Evolutionary conservation across 257 asterid genomes (phyloP), one percentile per base, ranked within the genome.

Genomic region (Gentiana macrophylla): DNA sequence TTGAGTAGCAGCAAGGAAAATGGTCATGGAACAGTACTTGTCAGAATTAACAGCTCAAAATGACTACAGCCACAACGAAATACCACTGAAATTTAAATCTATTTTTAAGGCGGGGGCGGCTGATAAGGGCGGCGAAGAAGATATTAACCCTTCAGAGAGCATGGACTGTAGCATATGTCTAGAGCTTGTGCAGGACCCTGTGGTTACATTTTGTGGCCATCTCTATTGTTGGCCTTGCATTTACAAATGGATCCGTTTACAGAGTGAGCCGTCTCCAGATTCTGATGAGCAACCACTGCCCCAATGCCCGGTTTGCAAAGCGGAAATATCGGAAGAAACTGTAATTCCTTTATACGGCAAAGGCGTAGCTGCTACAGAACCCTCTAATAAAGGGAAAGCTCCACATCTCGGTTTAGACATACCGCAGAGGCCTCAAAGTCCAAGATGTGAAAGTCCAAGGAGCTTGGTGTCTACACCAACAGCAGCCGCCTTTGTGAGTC

Each of bases 161-260:
- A 78, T 87, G 48, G 94, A 87, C 47, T 87, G 96, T 63, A 84
- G 84, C 68, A 87, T 87, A 35, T 87, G 96, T 68, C 70, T 87
- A 3, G 94, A 81, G 49, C 58, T 67, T 0, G 92, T 75, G 62
- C 84, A 71, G 36, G 96, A 87, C 37, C 96, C 96, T 0, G 94
- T 87, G 9, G 80, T 87, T 54, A 87, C 96, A 3, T 63, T 87
- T 35, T 84, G 96, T 3, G 96, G 96, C n/a, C 96, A 87, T 67
- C 92, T 87, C 61, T 87, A 78, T 38, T 87, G 96, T 32, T 87
- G 96, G 96, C 89, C 94, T 3, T 87, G 96, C 52, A 84, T 87
- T 13, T 87, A 87, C 81, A 72, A 72, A 43, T 87, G 96, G 96
- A 78, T 84, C 8, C 74, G 62, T 59, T 68, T 54, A 61, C 79